Percentiles rank a stretch among this genome's conserved stretches.
These are phyloP conservation scores for Escovopsis sp. DNA, from an alignment of 2,329 filamentous ascomycete species.

Conservation along the genomic window DNA sequence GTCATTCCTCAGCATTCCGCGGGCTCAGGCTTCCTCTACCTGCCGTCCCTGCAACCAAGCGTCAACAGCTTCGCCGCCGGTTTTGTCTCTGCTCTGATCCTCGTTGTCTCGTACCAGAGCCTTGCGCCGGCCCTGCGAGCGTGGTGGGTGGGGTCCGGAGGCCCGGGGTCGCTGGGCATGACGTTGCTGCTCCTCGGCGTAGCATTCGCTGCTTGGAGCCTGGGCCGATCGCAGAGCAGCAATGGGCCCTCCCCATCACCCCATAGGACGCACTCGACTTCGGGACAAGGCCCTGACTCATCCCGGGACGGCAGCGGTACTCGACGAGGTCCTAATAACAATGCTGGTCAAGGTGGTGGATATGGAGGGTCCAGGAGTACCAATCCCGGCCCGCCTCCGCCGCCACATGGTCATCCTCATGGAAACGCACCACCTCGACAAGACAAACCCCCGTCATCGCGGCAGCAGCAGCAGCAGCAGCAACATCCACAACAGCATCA, in stretches of 20 bases:
- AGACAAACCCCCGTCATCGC: constrained; percentile 3
- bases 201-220: constrained; percentile 62
- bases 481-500: not conserved
- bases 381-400: constrained; percentile 8
- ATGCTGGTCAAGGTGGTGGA: constrained; percentile 1
- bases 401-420: constrained; percentile 2
- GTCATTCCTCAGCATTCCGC: constrained; percentile 86
- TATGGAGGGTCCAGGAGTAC: constrained; percentile 7
- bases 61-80: constrained; percentile 86
- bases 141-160: constrained; percentile 59
- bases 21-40: constrained; percentile 79
- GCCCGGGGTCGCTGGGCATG: constrained; percentile 59
- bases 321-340: constrained; percentile 1
- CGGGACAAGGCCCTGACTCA: constrained; percentile 4
- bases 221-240: constrained; percentile 24
- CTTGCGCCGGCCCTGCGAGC: constrained; percentile 58
- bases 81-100: constrained; percentile 59
- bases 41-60: constrained; percentile 77
- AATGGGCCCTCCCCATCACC: constrained; percentile 9
- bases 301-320: constrained; percentile 1
- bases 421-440: constrained; percentile 4
- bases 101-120: constrained; percentile 57
- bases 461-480: not conserved
- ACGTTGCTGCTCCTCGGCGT: constrained; percentile 57
- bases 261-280: not conserved